Base-by-base conservation (phyloP, 345 rosid genomes). In the Nephelium lappaceum region DNA sequence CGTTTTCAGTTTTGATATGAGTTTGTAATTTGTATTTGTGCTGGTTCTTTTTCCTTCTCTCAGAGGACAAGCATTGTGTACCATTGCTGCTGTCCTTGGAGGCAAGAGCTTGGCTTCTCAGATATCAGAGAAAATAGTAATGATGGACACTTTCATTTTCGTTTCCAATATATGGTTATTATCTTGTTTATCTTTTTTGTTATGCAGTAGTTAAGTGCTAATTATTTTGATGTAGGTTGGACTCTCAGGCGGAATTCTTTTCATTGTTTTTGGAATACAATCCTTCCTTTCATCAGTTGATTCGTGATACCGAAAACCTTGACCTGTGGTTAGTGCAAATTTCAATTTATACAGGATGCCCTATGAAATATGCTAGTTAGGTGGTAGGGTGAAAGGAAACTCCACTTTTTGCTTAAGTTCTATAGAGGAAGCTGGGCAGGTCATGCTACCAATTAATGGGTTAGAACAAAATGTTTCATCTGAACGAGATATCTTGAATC, bases 71-170 rank as follows among this genome's bases (percentile, higher is more conserved):
- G 91, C 93, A 75, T 80, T 95, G 83, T 95, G 99, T 76, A 93
- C 99, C 36, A 85, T 84, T 62, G 99, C 99, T 62, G 98, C 99
- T 74, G 97, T 95, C 12, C 23, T 95, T 63, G 99, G 99, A 73
- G 99, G 98, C 77, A 93, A 95, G 88, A 92, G 97, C 83, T 86
- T 96, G 92, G 99, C 99, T 67, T 91, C 95, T 76, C 97, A 91
- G 88, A 93, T 93, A 86, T 94, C 99, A 4, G 98, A 94, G 86
- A 89, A 78, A 89, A 81, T 93, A 61, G 99, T 92, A 89, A 84
- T 55, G 47, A 18, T 38, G 7, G 63, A 41, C n/a, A 7, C 43
- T 58, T 72, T 0, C 23, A 15, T 70, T 58, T 45, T 51, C 38
- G 25, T 75, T 65, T 63, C 41, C 1, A 7, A 36, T 49, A 62